These are phyloP conservation scores for Solanum pennellii DNA, from an alignment of 257 asterid species.

Conservation along the genomic window DNA sequence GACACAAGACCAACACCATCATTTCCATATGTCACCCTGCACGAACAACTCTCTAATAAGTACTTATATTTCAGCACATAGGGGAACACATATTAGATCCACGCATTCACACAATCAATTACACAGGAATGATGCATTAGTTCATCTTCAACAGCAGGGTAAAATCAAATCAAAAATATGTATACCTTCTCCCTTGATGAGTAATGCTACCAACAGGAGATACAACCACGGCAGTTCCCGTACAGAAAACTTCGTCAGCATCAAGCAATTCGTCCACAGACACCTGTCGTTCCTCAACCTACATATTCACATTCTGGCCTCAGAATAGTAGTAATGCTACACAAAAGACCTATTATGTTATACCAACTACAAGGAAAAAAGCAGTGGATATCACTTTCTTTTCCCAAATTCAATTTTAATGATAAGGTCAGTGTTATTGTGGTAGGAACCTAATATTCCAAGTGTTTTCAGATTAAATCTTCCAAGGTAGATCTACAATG, in stretches of 20 bases:
- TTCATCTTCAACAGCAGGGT: background rate
- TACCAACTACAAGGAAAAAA: background rate
- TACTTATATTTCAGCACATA: background rate
- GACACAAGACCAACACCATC: slow-evolving; percentile 76
- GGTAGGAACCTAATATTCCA: background rate
- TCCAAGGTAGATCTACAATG: background rate
- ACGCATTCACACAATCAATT: background rate
- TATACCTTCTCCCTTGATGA: slow-evolving; percentile 54
- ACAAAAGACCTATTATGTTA: background rate
- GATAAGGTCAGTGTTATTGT: background rate
- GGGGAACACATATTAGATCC: background rate
- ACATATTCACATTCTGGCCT: background rate
- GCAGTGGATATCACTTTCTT: background rate
- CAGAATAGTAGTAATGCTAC: background rate
- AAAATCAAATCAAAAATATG: background rate
- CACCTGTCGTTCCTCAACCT: slow-evolving; percentile 83
- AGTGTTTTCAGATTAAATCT: background rate
- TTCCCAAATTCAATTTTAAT: background rate
- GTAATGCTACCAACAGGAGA: slow-evolving; percentile 97
- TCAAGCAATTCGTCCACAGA: slow-evolving; percentile 86
- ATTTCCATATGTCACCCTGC: slow-evolving; percentile 63
- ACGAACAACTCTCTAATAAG: background rate
- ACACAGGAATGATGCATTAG: background rate
- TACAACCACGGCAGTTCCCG: slow-evolving; percentile 94
- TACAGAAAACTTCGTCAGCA: slow-evolving; percentile 96